Base-by-base conservation (phyloP, 345 rosid genomes). In the Salix koriyanagi region DNA sequence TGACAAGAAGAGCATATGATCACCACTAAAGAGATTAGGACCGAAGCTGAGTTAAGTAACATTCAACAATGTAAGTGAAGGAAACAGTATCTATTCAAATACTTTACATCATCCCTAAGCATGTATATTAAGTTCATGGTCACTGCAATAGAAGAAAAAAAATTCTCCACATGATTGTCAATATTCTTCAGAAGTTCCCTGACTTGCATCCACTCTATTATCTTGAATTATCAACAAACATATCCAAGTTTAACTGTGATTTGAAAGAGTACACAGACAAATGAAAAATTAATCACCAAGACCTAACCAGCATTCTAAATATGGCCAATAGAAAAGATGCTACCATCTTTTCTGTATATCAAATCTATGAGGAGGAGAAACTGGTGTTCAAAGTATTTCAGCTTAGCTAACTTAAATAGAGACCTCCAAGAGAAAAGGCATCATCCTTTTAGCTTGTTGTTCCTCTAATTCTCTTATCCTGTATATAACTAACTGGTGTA, bases 391-490 rank as follows among this genome's bases (percentile, higher is more conserved):
- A 9, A 73, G 6, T 26, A 56, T 18, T 34, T 19, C 46, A 42
- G 44, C 28, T 56, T 54, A 54, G 61, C 32, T 50, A 56, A 34
- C 28, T 56, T 21, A 52, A 62, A 65, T 39, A 75, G 69, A 11
- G 11, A 70, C 12, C 42, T 42, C 60, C 37, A 15, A 14, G 42
- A 73, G 50, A 67, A 71, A 50, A 61, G 54, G 67, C 28, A 84
- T 82, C 32, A 62, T 91, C 98, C 99, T 92, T 79, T 84, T 92
- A 76, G 94, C 94, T 81, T 96, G 98, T 60, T 85, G 88, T 80
- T 90, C 98, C 87, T 96, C 98, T 65, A 93, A 79, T 73, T 93
- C 97, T 80, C 84, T 93, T 23, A 95, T 93, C 75, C 98, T 84
- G 84, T 86, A 84, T 76, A 96, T 84, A 76, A 96, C 89, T 79